Conservation (phyloP, 2,329 filamentous ascomycete genomes). For the Penicillium thymicola region DNA sequence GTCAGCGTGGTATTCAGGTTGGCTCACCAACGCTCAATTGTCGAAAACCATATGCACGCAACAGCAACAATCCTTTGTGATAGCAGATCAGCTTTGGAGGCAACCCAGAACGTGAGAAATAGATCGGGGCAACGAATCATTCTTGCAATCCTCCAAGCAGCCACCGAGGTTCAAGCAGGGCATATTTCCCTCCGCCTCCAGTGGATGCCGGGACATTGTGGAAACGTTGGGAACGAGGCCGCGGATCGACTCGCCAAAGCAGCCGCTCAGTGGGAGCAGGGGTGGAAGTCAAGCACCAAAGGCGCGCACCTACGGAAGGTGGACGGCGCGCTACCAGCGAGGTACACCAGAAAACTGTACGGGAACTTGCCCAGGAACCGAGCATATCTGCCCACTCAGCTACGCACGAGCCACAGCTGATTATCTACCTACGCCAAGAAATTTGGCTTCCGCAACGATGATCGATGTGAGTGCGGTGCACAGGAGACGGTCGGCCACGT, state of each 20-base stretch:
- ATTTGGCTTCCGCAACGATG: too few relatives aligned
- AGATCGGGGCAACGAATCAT: not conserved
- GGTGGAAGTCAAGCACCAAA: slow-evolving; percentile 14
- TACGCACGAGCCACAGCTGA: too few relatives aligned
- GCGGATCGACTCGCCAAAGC: slow-evolving; percentile 12
- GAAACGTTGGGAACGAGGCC: slow-evolving; percentile 3
- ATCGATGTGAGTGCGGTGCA: too few relatives aligned
- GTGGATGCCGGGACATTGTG: not conserved
- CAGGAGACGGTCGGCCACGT: too few relatives aligned
- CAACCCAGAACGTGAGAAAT: not conserved
- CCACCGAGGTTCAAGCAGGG: not conserved
- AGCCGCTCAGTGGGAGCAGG: not conserved
- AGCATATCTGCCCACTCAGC: not conserved
- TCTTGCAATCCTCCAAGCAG: not conserved
- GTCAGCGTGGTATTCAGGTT: not conserved
- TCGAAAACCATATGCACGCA: not conserved
- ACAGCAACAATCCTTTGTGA: too few relatives aligned
- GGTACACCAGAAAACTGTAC: not conserved
- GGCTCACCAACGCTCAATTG: not conserved
- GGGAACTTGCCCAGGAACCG: not conserved
- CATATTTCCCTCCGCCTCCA: not conserved
- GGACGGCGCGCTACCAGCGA: not conserved
- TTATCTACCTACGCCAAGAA: too few relatives aligned
- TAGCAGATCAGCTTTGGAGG: not conserved
- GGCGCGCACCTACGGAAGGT: not conserved